These are phyloP conservation scores for Fraxinus excelsior DNA, from an alignment of 257 asterid species.

Conservation along the genomic window DNA sequence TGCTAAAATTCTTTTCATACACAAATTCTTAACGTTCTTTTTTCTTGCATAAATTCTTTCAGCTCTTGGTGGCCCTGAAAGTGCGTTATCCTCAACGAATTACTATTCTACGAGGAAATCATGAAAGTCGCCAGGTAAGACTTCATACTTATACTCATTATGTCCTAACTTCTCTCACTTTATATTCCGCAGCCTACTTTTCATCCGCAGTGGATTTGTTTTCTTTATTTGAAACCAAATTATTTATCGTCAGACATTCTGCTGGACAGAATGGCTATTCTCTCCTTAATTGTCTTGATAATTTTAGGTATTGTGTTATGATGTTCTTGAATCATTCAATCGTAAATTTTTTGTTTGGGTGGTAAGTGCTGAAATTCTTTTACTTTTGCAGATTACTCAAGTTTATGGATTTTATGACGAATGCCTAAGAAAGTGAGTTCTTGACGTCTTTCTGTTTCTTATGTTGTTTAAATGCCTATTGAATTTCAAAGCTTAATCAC, in stretches of 20 bases:
- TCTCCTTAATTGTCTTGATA: not conserved
- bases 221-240: not conserved
- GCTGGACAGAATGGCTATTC: not conserved
- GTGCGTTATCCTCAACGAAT: slow-evolving; percentile 52
- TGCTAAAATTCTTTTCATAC: not conserved
- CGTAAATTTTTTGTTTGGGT: not conserved
- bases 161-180: not conserved
- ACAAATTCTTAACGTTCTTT: not conserved
- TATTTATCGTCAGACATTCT: not conserved
- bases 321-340: not conserved
- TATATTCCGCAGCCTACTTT: not conserved
- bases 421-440: no score
- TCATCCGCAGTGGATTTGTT: not conserved
- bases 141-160: not conserved
- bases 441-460: slow-evolving; percentile 29
- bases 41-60: slow-evolving; percentile 15
- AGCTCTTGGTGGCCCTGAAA: slow-evolving; percentile 58
- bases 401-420: no score
- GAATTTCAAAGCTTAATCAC: not conserved
- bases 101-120: slow-evolving; percentile 77
- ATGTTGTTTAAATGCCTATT: not conserved
- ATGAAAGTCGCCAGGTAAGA: slow-evolving; percentile 73
- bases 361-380: slow-evolving; percentile 12
- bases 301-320: not conserved
- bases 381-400: slow-evolving; percentile 9